Base-by-base conservation (phyloP, 345 rosid species). In the Odontarrhena argentea region DNA sequence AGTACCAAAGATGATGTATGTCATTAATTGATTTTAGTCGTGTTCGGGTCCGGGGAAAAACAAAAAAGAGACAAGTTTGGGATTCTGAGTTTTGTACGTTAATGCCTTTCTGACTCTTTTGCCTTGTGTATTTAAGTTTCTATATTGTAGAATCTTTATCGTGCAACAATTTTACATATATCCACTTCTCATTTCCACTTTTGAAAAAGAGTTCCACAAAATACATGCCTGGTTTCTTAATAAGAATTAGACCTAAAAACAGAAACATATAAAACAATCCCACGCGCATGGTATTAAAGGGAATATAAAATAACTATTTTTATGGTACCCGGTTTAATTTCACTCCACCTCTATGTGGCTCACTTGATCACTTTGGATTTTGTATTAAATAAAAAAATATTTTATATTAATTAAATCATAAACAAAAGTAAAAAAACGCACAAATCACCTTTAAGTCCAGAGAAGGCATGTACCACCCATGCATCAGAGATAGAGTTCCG, bases 1-100 rank as follows among this genome's bases (percentile, higher is more conserved):
- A 14, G 76, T 65, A 65, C 76, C 53, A 56, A 64, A 72, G 71
- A 73, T 73, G 76, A 65, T 73, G 67, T 58, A 57, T 37, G 35
- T 37, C 57, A 60, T 74, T 59, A 52, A 45, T 36, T 60, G 44
- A 60, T 25, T 18, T 65, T 60, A 72, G 71, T 22, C 57, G 9
- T 40, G 62, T 58, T 58, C 51, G 30, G 74, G 74, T 69, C 58
- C 37, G 10, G 59, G 22, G 55, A 35, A 51, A 49, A 28, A 28
- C 32, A 57, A 51, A 53, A 66, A 67, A 45, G 57, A 45, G 57
- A 60, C 58, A 46, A 74, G 40, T 9, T 74, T 38, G 41, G 59
- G 77, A 60, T 67, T 60, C 73, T 60, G 63, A 10, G 12, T 26
- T 44, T 52, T 8, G 77, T 67, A 74, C 73, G 49, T 67, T 60